A percentile compares a stretch with the other conserved stretches of the same genome.
phyloP scores from a whole-genome alignment of 1,284 basidiomycete species.

The Heterobasidion irregulare region DNA sequence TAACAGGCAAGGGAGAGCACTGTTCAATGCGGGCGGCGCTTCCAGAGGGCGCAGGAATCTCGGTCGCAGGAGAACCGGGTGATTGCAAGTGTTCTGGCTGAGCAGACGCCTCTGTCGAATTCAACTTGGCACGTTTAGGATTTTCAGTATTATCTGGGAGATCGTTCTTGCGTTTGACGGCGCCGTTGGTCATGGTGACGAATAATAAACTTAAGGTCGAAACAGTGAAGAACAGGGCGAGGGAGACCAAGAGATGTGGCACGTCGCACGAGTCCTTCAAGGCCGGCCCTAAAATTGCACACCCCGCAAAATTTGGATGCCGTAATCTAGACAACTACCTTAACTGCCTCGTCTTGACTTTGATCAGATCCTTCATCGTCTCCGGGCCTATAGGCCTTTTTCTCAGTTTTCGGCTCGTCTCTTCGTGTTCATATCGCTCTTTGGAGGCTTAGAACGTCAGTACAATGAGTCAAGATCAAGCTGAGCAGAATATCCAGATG shows the following conservation, averaged over 20 bases:
- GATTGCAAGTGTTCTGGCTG: not conserved
- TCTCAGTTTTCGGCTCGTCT: not conserved
- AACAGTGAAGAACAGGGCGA: not conserved
- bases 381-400: not conserved
- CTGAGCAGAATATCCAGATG: conserved; percentile 87
- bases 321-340: not conserved
- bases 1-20: too few species aligned
- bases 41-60: not conserved
- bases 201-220: not conserved
- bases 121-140: conserved; percentile 8
- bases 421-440: not conserved
- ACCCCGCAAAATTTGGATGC: not conserved
- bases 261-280: not conserved
- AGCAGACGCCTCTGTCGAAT: not conserved
- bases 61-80: not conserved
- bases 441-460: not conserved
- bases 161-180: conserved; percentile 30
- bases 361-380: conserved; percentile 1
- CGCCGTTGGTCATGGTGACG: not conserved
- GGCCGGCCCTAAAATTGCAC: conserved; percentile 2
- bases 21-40: not conserved
- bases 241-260: conserved; percentile 4
- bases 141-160: conserved; percentile 5
- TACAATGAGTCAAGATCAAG: conserved; percentile 66
- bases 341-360: not conserved